Base-by-base conservation (phyloP, 1,284 basidiomycete species). In the Rhodotorula sp. region DNA sequence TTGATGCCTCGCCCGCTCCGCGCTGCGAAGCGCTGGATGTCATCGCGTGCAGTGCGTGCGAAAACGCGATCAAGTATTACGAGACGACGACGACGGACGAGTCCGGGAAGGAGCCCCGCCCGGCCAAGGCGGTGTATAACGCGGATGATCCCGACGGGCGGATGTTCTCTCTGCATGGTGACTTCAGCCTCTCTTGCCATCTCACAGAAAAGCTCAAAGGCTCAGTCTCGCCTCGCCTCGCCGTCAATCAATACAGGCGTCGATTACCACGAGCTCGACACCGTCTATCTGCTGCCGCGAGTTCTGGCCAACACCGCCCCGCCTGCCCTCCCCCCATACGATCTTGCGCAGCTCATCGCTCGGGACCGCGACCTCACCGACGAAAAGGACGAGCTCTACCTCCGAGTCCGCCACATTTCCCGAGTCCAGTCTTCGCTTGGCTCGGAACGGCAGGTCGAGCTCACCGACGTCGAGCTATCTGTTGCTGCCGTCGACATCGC, bases 291-390 rank as follows among this genome's bases (percentile, higher is more conserved):
- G 18, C 43, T 47, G 12, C 48, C 60, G 5, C 21, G 4, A 19
- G 45, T 26, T n/a, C 43, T 31, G 21, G 12, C 12, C 16, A 14
- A 19, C 15, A 8, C 3, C 47, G 3, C 26, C 14, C 38, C 52
- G 23, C 47, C 12, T 12, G 49, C 48, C 1, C 21, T 38, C 16
- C 5, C 31, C 8, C 64, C 69, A 1, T 50, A 31, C 3, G 64
- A 61, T 2, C 64, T 70, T 49, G 69, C 69, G 26, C 64, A 62
- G 1, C 23, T 70, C 18, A n/a, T 66, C 60, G 23, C 8, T 23
- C 23, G 62, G 43, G 28, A 60, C 5, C 45, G 26, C 19, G 7
- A n/a, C 10, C 43, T 60, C 21, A 63, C 64, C 0, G 49, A 16
- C 16, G 7, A 34, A 16, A 14, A 23, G 3, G 58, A 28, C 14